These are phyloP conservation scores for Peronosclerospora sorghi DNA, from an alignment of 352 stramenopile species.

Conservation along the genomic window DNA sequence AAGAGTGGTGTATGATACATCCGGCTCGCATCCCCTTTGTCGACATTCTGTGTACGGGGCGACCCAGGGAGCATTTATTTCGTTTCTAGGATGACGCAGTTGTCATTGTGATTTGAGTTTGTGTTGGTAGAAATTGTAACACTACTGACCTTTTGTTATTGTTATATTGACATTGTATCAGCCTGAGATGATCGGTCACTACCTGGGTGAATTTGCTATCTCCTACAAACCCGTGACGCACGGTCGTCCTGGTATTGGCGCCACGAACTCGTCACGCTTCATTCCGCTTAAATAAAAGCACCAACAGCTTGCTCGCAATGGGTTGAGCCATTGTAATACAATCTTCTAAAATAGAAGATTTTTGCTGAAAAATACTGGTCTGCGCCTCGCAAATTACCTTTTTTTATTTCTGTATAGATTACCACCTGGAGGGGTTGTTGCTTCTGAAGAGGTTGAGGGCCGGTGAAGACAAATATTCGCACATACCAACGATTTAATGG, in stretches of 20 bases:
- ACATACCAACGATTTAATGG: slow-evolving; percentile 42
- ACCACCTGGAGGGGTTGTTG: no score
- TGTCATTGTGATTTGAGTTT: no score
- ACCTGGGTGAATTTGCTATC: slow-evolving; percentile 99
- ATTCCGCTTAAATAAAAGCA: slow-evolving; percentile 97
- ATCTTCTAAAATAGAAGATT: slow-evolving; percentile 25
- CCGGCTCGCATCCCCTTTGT: slow-evolving; percentile 54
- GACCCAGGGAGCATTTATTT: slow-evolving; percentile 62
- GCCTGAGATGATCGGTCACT: slow-evolving; percentile 99
- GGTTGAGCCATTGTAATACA: slow-evolving; percentile 84
- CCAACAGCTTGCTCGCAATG: slow-evolving; percentile 21
- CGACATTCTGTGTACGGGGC: slow-evolving; percentile 86
- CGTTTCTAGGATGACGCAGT: slow-evolving; percentile 2
- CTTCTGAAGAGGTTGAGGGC: slow-evolving; percentile 7
- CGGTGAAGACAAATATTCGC: slow-evolving; percentile 47
- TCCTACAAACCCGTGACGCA: slow-evolving; percentile 97
- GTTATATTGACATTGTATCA: slow-evolving; percentile 13
- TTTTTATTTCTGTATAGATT: no score
- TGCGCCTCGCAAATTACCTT: no score
- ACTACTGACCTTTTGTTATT: slow-evolving; percentile 8
- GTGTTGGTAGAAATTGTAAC: no score
- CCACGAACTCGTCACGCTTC: slow-evolving; percentile 96
- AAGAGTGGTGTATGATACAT: slow-evolving; percentile 38
- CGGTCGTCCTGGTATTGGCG: slow-evolving; percentile 97
- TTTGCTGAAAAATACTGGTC: slow-evolving; percentile 4